Conservation (phyloP, 768 basidiomycete genomes). For the Trametes meyenii region DNA sequence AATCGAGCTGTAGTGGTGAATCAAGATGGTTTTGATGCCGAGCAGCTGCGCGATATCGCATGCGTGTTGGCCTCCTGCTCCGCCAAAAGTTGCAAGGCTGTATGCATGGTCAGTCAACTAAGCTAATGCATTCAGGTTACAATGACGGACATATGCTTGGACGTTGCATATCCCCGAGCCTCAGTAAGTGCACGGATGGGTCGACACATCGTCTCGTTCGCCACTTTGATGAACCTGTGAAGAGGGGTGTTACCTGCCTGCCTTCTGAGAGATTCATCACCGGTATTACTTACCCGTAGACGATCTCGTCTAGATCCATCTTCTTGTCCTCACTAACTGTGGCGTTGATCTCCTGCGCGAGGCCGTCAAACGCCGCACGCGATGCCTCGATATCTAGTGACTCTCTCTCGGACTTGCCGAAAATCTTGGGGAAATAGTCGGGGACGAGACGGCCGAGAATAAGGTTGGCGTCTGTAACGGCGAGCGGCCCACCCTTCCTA, state of each 20-base stretch:
- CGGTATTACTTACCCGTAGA: conserved; percentile 66
- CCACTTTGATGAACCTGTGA: conserved; percentile 87
- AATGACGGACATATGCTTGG: conserved; percentile 64
- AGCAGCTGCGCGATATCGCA: conserved; percentile 88
- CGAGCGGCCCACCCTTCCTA: conserved; percentile 89
- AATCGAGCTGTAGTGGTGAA: conserved; percentile 91
- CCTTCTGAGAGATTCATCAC: neutral
- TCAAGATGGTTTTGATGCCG: conserved; percentile 85
- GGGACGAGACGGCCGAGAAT: conserved; percentile 87
- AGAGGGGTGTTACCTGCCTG: neutral
- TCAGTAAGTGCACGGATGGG: conserved; percentile 93
- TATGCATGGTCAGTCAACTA: neutral
- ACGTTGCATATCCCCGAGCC: conserved; percentile 82
- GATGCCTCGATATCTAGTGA: conserved; percentile 79
- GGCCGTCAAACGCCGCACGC: conserved; percentile 60
- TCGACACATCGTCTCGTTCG: conserved; percentile 95
- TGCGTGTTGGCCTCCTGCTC: conserved; percentile 90
- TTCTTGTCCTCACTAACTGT: conserved; percentile 50
- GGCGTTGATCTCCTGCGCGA: conserved; percentile 73
- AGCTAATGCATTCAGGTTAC: neutral
- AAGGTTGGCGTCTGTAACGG: conserved; percentile 92
- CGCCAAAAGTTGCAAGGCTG: conserved; percentile 86
- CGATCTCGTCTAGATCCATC: conserved; percentile 78
- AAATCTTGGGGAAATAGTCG: conserved; percentile 93
- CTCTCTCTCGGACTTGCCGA: conserved; percentile 87